Base-by-base conservation (phyloP, 768 basidiomycete genomes). In the Antrodiella citrinella region DNA sequence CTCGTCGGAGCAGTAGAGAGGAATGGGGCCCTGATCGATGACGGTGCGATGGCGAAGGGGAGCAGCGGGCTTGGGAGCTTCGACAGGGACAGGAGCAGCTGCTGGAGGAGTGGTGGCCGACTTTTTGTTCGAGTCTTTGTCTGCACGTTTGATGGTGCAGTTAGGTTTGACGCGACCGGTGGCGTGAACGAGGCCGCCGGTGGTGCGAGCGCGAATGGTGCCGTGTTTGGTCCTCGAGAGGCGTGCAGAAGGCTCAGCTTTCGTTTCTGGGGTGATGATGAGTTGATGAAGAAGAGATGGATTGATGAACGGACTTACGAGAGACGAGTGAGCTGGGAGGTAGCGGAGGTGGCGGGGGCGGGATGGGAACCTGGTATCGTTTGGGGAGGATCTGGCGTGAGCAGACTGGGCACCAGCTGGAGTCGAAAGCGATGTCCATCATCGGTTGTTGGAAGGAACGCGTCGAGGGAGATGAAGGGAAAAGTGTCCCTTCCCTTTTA, bases 1-100 rank as follows among this genome's bases (percentile, higher is more conserved):
- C 59, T 83, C 77, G 54, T 87, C 84, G 1, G 87, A 90, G 67
- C 88, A 91, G 69, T 91, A 91, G 51, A 91, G 75, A 18, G 87
- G 87, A 1, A 78, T 80, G n/a, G 86, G 87, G 1, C 73, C 73
- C 63, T 86, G 86, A 69, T 88, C 86, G 68, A 90, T 89, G 67
- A 88, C 72, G 10, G 80, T 80, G 43, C 80, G 80, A 40, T 76
- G 72, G 61, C 78, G 77, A 41, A 70, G 52, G 2, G 69, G 69
- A 18, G 62, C 40, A 18, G 70, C 47, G 11, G 66, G 60, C 26
- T 59, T 62, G 45, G 51, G 25, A 55, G 68, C 41, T 52, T 44
- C 21, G 59, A 62, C 24, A n/a, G n/a, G n/a, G 59, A 51, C 1
- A 59, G 54, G 48, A 51, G 56, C 38, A 58, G 54, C 49, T n/a